These are phyloP conservation scores for Rhynchospora tenuis DNA, from an alignment of 176 grass and related monocot genomes.

Conservation along the genomic window DNA sequence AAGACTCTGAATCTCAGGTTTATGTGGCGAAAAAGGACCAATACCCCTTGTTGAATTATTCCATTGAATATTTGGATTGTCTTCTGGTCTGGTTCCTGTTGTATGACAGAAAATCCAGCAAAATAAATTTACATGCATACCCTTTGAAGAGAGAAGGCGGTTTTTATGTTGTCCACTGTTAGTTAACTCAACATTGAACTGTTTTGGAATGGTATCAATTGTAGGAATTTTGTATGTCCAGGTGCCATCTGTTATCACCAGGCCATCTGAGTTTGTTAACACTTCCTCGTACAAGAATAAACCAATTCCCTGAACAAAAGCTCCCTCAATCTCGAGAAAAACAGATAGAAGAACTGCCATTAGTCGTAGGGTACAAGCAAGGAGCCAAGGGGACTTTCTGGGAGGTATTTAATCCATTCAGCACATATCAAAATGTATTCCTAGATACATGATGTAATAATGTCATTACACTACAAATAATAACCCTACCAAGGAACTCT, in stretches of 20 bases:
- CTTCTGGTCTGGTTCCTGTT: too few species aligned
- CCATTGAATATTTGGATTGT: background rate
- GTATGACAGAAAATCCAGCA: too few species aligned
- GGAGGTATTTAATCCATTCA: too few species aligned
- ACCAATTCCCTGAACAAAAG: conserved; percentile 70
- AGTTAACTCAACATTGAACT: conserved; percentile 67
- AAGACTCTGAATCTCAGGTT: too few species aligned
- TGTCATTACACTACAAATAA: too few species aligned
- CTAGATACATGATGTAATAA: too few species aligned
- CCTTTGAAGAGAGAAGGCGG: conserved; percentile 72
- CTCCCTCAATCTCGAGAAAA: conserved; percentile 46
- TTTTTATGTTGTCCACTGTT: conserved; percentile 47
- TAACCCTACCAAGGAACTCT: too few species aligned
- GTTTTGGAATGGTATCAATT: conserved; percentile 67
- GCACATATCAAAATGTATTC: too few species aligned
- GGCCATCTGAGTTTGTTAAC: conserved; percentile 50
- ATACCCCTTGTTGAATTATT: too few species aligned
- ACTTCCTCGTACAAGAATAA: conserved; percentile 79
- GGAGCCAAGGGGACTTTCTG: background rate
- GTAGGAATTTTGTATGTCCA: conserved; percentile 89
- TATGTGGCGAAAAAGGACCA: too few species aligned
- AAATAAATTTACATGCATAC: conserved; percentile 21
- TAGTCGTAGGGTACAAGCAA: too few species aligned
- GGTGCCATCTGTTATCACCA: conserved; percentile 61
- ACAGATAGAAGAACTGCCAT: too few species aligned